Conservation (phyloP, 2,329 filamentous ascomycete genomes). For the Fusarium sp. region DNA sequence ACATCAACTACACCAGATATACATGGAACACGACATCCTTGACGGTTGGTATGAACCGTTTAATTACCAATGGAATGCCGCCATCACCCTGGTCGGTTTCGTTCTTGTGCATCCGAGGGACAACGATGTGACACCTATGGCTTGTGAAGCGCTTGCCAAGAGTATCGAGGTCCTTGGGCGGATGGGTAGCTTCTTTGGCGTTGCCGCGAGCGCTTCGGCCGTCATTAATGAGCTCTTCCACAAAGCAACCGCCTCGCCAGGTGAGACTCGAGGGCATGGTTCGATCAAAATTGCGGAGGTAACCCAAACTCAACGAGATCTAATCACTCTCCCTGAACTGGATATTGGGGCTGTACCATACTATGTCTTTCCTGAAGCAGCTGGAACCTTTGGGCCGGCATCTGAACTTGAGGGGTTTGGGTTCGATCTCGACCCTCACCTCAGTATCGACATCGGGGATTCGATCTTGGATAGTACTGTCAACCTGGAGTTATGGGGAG, state of each 20-base stretch:
- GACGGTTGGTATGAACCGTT: conserved; percentile 47
- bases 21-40: conserved; percentile 39
- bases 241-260: neutral
- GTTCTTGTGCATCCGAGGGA: conserved; percentile 41
- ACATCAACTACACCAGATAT: neutral
- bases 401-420: conserved; percentile 1
- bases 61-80: conserved; percentile 35
- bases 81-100: conserved; percentile 50
- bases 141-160: neutral
- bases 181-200: conserved; percentile 15
- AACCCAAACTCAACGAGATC: neutral
- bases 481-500: neutral
- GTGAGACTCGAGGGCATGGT: neutral
- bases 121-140: neutral
- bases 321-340: neutral
- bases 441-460: neutral
- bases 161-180: conserved; percentile 5
- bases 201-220: conserved; percentile 6
- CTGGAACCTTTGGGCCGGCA: neutral
- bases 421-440: neutral
- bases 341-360: neutral
- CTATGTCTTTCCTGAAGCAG: neutral
- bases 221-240: neutral
- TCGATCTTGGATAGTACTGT: neutral
- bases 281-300: neutral